Evolutionary conservation across 352 stramenopile genomes (phyloP).

Genomic region (Globisporangium alternatum): DNA sequence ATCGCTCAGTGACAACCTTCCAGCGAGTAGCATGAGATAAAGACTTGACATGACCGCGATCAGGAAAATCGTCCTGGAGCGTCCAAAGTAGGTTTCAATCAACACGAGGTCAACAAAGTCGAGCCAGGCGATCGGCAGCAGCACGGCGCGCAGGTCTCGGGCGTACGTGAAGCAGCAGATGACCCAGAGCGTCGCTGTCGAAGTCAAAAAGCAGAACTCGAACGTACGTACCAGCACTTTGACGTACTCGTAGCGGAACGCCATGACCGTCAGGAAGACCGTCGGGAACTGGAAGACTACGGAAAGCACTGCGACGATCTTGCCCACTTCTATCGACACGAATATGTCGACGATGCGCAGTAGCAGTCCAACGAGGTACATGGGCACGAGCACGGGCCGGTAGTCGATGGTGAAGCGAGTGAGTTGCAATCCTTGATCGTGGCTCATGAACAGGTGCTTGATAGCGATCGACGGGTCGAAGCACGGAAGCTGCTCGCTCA

Average conservation of each 20-base stretch:
- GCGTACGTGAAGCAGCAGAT: background rate
- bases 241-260: conserved; percentile 1
- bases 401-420: background rate
- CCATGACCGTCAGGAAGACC: background rate
- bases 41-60: background rate
- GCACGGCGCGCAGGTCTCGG: background rate
- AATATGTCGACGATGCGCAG: background rate
- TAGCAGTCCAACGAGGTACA: background rate
- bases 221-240: conserved; percentile 5
- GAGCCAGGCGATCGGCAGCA: conserved; percentile 8
- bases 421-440: background rate
- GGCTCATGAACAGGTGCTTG: conserved; percentile 6
- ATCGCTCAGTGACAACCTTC: background rate
- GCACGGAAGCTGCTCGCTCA: conserved; percentile 8
- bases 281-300: background rate
- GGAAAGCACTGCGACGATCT: background rate
- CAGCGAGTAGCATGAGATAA: background rate
- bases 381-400: background rate
- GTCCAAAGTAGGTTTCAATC: conserved; percentile 4
- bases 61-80: background rate
- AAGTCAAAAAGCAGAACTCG: conserved; percentile 6
- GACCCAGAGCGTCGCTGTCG: conserved; percentile 1
- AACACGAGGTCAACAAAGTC: conserved; percentile 9
- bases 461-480: conserved; percentile 7
- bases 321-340: background rate